Evolutionary conservation across 768 basidiomycete genomes (phyloP).

Genomic region (Suillus discolor): DNA sequence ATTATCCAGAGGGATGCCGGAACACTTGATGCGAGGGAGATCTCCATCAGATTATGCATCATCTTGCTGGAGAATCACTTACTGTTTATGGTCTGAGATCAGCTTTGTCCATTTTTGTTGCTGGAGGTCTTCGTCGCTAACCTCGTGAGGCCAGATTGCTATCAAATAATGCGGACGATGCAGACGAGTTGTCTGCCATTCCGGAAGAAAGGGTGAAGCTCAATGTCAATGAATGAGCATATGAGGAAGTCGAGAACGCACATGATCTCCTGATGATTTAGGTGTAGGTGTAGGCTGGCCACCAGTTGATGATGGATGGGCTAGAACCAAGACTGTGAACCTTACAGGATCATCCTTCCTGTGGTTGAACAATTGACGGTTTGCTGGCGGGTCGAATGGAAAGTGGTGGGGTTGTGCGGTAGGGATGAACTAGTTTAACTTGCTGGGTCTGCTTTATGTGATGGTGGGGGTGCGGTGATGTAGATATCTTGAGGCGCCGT

Average conservation of each 20-base stretch:
- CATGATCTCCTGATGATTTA: slow-evolving; percentile 66
- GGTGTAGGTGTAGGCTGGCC: slow-evolving; percentile 52
- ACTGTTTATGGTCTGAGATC: slow-evolving; percentile 85
- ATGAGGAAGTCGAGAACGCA: slow-evolving; percentile 74
- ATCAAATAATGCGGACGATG: slow-evolving; percentile 55
- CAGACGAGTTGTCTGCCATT: slow-evolving; percentile 75
- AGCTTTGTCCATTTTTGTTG: slow-evolving; percentile 77
- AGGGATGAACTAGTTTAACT: slow-evolving; percentile 59
- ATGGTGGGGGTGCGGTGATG: slow-evolving; percentile 42
- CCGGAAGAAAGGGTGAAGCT: slow-evolving; percentile 72
- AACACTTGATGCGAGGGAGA: slow-evolving; percentile 75
- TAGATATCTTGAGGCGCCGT: slow-evolving; percentile 68
- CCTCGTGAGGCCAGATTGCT: slow-evolving; percentile 12
- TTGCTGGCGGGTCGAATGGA: slow-evolving; percentile 33
- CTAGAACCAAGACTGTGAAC: slow-evolving; percentile 58
- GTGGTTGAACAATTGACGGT: slow-evolving; percentile 80
- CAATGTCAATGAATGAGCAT: slow-evolving; percentile 67
- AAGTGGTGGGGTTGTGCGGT: slow-evolving; percentile 30
- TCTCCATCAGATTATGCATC: slow-evolving; percentile 84
- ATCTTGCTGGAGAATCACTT: slow-evolving; percentile 54
- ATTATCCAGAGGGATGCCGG: slow-evolving; percentile 89
- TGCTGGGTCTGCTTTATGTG: slow-evolving; percentile 36
- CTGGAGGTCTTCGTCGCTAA: slow-evolving; percentile 59
- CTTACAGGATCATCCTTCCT: slow-evolving; percentile 89
- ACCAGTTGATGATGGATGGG: slow-evolving; percentile 43